These are phyloP conservation scores for Paramecium pentaurelia DNA, from an alignment of 73 alveolate species.

Conservation along the genomic window DNA sequence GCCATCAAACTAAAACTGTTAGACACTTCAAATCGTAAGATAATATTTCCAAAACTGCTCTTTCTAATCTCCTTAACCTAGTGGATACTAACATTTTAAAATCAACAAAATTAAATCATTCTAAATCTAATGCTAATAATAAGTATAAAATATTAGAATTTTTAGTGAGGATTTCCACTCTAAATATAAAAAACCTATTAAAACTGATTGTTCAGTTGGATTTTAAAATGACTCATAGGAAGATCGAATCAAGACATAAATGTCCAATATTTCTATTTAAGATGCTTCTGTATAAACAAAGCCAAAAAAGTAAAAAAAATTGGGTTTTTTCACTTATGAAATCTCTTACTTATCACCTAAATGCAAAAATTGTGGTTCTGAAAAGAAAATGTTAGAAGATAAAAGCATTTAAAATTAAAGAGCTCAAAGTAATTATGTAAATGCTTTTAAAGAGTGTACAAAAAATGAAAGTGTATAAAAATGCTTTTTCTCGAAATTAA, in stretches of 20 bases:
- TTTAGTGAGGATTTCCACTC: not conserved
- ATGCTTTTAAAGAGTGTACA: not conserved
- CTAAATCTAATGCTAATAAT: not conserved
- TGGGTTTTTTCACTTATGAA: not conserved
- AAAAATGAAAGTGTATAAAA: not conserved
- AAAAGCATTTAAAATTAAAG: not conserved
- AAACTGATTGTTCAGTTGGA: not conserved
- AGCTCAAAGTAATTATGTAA: not conserved
- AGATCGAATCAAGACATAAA: not conserved
- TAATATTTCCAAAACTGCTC: not conserved
- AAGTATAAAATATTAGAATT: not conserved
- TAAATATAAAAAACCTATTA: not conserved
- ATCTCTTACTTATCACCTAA: not conserved
- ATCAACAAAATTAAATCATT: not conserved
- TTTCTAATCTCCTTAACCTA: not conserved
- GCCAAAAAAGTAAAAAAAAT: not conserved
- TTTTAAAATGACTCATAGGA: not conserved
- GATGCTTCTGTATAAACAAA: not conserved
- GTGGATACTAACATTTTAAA: not conserved
- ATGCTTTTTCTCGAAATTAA: not conserved
- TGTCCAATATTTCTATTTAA: not conserved
- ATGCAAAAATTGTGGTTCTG: not conserved
- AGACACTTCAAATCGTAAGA: not conserved
- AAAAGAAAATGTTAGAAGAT: not conserved
- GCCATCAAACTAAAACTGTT: not conserved